A percentile compares a stretch with the other conserved stretches of the same genome.
These are phyloP conservation scores for Annulohypoxylon bovei DNA, from an alignment of 495 filamentous ascomycete genomes.

Conservation along the genomic window DNA sequence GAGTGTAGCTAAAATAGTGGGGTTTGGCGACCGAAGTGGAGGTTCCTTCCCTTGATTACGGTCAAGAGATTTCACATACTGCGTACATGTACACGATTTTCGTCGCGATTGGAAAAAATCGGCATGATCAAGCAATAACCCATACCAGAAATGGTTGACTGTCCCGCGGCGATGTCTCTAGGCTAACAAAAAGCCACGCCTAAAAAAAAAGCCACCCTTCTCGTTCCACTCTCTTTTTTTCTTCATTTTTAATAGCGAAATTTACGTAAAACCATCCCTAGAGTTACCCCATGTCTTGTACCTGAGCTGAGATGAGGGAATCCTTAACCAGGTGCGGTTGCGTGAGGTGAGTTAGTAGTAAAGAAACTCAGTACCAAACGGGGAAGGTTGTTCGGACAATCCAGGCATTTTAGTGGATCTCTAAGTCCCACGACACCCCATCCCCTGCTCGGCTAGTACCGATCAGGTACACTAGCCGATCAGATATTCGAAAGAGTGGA, in stretches of 20 bases:
- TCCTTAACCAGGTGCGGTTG: constrained; percentile 12
- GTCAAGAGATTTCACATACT: constrained; percentile 9
- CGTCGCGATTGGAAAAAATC: neutral
- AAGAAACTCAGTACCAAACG: constrained; percentile 18
- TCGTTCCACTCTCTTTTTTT: constrained; percentile 7
- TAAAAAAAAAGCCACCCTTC: neutral
- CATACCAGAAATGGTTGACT: constrained; percentile 14
- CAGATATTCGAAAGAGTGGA: constrained; percentile 19
- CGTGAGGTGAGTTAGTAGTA: neutral
- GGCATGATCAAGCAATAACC: neutral
- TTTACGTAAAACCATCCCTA: constrained; percentile 34
- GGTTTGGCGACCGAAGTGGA: constrained; percentile 14
- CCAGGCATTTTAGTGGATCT: constrained; percentile 15
- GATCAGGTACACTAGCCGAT: constrained; percentile 30
- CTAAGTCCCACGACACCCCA: neutral
- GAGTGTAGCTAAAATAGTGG: constrained; percentile 31
- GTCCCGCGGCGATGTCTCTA: neutral
- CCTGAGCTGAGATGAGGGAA: constrained; percentile 33
- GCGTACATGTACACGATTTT: neutral
- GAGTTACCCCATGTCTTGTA: constrained; percentile 1
- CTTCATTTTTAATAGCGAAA: neutral
- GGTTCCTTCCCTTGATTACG: neutral
- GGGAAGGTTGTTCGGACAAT: constrained; percentile 39
- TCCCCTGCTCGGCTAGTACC: neutral
- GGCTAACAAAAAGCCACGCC: constrained; percentile 5